Conservation (phyloP, 768 basidiomycete species). For the Lepiota venenata region DNA sequence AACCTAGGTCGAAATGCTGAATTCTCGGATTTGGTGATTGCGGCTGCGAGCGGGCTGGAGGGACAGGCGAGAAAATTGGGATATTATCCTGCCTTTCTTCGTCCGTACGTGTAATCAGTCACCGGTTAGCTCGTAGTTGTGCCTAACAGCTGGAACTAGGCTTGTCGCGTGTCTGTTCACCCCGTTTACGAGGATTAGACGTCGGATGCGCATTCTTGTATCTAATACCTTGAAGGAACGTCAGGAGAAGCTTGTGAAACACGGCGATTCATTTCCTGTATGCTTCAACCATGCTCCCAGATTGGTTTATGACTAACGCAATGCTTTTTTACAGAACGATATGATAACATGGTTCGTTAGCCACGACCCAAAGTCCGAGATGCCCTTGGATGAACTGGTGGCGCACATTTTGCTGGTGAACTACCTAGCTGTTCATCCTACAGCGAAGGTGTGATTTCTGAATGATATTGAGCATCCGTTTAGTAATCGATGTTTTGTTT, state of each 20-base stretch:
- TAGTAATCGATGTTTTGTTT: not conserved
- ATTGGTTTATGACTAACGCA: too few species aligned
- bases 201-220: not conserved
- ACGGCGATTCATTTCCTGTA: slow-evolving; percentile 2
- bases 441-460: slow-evolving; percentile 18
- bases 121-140: too few species aligned
- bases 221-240: not conserved
- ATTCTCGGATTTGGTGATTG: not conserved
- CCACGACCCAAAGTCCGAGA: slow-evolving; percentile 3
- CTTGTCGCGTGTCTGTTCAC: slow-evolving; percentile 4
- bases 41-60: not conserved
- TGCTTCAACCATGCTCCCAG: not conserved
- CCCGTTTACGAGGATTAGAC: not conserved
- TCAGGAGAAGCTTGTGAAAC: not conserved
- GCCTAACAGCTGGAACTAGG: not conserved
- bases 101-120: not conserved
- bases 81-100: not conserved
- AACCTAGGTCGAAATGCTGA: not conserved
- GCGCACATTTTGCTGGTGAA: slow-evolving; percentile 2
- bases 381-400: slow-evolving; percentile 5
- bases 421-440: slow-evolving; percentile 10
- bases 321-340: not conserved
- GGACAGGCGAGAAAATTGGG: not conserved
- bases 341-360: slow-evolving; percentile 9
- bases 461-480: slow-evolving; percentile 15